Percentiles rank a stretch among this genome's conserved stretches.
Evolutionary conservation across 805 yeast species (phyloP).

Genomic region (Nakazawaea ambrosiae): DNA sequence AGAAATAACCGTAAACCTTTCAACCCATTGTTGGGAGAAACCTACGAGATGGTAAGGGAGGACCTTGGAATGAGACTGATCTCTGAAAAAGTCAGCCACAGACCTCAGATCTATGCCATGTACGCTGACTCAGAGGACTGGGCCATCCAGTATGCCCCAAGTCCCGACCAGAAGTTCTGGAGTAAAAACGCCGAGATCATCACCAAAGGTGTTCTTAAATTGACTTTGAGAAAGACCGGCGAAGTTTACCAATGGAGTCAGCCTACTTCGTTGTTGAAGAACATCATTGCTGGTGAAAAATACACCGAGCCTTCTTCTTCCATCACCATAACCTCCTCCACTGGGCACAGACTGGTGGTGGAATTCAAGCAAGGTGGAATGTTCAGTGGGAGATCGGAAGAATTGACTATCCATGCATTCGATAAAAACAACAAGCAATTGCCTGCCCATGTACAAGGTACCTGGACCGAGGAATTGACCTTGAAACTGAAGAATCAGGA

Average conservation of each 20-base stretch:
- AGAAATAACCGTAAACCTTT: conserved; percentile 86
- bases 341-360: conserved; percentile 63
- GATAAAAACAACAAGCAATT: conserved; percentile 29
- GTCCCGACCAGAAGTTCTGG: conserved; percentile 88
- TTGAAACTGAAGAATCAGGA: conserved; percentile 32
- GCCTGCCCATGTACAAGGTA: conserved; percentile 45
- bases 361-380: conserved; percentile 78
- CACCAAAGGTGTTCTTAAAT: conserved; percentile 61
- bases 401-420: conserved; percentile 37
- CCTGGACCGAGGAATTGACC: conserved; percentile 72
- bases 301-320: conserved; percentile 80
- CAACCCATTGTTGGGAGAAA: conserved; percentile 91
- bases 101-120: conserved; percentile 81
- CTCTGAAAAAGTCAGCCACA: conserved; percentile 82
- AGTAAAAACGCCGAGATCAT: conserved; percentile 85
- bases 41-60: conserved; percentile 83
- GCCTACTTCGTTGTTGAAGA: conserved; percentile 78
- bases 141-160: conserved; percentile 54
- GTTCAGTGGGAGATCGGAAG: conserved; percentile 83
- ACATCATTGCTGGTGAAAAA: conserved; percentile 90
- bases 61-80: conserved; percentile 69
- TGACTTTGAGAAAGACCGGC: conserved; percentile 52
- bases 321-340: conserved; percentile 57
- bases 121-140: conserved; percentile 69
- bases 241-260: conserved; percentile 77